Base-by-base conservation (phyloP, 179 eudicot species). In the Camellia oleifera region DNA sequence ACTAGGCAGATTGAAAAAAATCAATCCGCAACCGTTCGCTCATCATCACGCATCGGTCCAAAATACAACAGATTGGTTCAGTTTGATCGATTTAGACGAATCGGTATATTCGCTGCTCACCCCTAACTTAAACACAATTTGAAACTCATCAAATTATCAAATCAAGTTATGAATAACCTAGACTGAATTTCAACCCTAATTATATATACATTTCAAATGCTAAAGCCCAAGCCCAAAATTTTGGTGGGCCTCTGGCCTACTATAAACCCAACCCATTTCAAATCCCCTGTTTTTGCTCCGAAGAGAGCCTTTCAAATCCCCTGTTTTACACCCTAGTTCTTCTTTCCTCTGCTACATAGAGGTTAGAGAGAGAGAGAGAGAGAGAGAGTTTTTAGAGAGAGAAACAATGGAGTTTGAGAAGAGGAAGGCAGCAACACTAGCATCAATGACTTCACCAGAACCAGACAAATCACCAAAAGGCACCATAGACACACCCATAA, bases 401-500 rank as follows among this genome's bases (percentile, higher is more conserved):
- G 72, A 45, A 60, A 54, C 50, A 62, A 93, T 93, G 99, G 99
- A 95, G 78, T 95, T 94, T 63, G 89, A 89, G 84, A 89, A 86
- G 85, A 84, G 98, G 57, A 95, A 94, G 82, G 85, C 86, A 8
- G 88, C 89, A 26, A 83, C 93, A n/a, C 76, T 94, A 61, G 92
- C 93, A 17, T 74, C 90, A 23, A 92, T 95, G 58, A 56, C 81
- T 0, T 90, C 99, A n/a, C 79, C 94, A 9, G 78, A 78, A 23
- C 69, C 85, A 0, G 99, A 95, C 70, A 95, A 91, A 75, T 95
- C 99, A 0, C 99, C 99, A 0, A 95, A 95, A 81, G 98, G 98
- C 76, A 81, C 77, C 62, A 70, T 95, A 1, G 98, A 95, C 84
- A 56, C 84, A 12, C 95, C 95, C 45, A 92, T 96, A 11, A 81